A percentile compares a stretch with the other conserved stretches of the same genome.
These are phyloP conservation scores for Aureobasidium sp. DNA, from an alignment of 2,329 filamentous ascomycete genomes.

Conservation along the genomic window DNA sequence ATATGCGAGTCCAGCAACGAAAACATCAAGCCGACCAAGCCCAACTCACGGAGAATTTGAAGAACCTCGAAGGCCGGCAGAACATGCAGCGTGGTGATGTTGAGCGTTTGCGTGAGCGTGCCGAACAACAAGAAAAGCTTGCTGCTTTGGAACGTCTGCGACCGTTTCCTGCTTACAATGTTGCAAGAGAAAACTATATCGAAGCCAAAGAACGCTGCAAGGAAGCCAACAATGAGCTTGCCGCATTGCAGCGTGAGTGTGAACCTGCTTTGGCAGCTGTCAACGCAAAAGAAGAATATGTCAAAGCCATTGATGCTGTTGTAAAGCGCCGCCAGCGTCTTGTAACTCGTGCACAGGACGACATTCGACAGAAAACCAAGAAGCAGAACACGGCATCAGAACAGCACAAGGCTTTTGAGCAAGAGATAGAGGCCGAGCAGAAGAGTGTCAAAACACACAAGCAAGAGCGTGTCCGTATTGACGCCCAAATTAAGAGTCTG, in stretches of 20 bases:
- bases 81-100: conserved; percentile 71
- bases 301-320: conserved; percentile 47
- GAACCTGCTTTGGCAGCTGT: conserved; percentile 65
- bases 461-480: conserved; percentile 23
- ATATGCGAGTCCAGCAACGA: conserved; percentile 62
- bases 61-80: conserved; percentile 65
- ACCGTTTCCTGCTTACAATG: conserved; percentile 58
- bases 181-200: conserved; percentile 42
- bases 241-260: conserved; percentile 51
- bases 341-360: conserved; percentile 37
- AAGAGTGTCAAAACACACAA: conserved; percentile 35
- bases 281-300: conserved; percentile 63
- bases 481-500: conserved; percentile 53
- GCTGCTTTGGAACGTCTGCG: conserved; percentile 58
- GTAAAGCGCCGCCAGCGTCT: conserved; percentile 49
- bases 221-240: conserved; percentile 50
- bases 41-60: conserved; percentile 45
- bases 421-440: conserved; percentile 33
- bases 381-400: conserved; percentile 34
- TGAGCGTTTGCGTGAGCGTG: conserved; percentile 69
- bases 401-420: conserved; percentile 28
- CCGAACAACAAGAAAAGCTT: conserved; percentile 58
- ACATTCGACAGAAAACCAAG: conserved; percentile 45
- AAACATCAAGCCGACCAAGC: conserved; percentile 42
- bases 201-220: conserved; percentile 51